These are phyloP conservation scores for Byssothecium circinans DNA, from an alignment of 2,329 filamentous ascomycete genomes.

Conservation along the genomic window DNA sequence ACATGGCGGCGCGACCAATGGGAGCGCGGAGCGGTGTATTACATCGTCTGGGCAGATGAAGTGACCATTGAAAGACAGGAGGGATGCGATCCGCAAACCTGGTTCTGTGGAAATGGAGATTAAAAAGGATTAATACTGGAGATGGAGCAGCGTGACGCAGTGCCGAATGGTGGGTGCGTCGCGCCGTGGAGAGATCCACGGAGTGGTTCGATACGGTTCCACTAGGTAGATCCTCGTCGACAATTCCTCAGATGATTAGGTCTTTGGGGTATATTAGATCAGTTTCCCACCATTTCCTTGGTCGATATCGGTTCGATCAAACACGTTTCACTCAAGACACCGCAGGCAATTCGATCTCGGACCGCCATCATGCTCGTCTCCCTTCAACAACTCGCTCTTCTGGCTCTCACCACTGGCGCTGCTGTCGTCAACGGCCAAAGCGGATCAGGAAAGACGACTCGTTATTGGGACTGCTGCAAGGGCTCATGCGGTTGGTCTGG, in stretches of 20 bases:
- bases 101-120: constrained; percentile 6
- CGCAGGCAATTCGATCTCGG: background rate
- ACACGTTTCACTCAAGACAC: background rate
- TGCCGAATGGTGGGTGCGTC: too few species aligned
- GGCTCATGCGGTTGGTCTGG: constrained; percentile 63
- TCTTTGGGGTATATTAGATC: constrained; percentile 1
- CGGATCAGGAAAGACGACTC: constrained; percentile 36
- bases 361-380: constrained; percentile 26
- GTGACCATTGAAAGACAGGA: background rate
- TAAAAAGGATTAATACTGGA: constrained; percentile 10
- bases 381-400: constrained; percentile 30
- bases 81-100: constrained; percentile 7
- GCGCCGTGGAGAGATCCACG: background rate
- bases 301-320: background rate
- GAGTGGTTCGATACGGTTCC: background rate
- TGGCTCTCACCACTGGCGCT: constrained; percentile 29
- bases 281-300: background rate
- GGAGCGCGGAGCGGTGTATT: background rate
- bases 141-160: background rate
- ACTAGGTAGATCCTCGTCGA: background rate
- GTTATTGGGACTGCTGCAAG: constrained; percentile 67
- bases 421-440: constrained; percentile 31
- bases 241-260: background rate
- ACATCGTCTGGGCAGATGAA: constrained; percentile 7
- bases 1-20: constrained; percentile 4